Base-by-base conservation (phyloP, 1,139 yeast genomes). In the Nematodospora anomalae region DNA sequence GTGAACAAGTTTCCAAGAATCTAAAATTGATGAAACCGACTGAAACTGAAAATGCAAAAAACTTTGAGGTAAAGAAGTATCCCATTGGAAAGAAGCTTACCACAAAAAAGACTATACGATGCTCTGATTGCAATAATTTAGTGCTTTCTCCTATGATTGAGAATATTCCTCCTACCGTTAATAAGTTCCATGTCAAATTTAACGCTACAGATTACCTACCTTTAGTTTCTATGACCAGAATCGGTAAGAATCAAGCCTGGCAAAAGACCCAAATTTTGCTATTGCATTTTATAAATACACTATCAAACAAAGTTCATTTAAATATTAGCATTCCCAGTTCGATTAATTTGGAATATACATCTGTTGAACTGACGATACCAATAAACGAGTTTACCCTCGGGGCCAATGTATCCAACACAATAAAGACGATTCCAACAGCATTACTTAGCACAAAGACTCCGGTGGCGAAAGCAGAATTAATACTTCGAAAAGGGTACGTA, bases 171-270 rank as follows among this genome's bases (percentile, higher is more conserved):
- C 64, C 68, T 3, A 55, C 62, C 4, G 41, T 56, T 45, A 55
- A 59, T 41, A 67, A 67, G 38, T 58, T 56, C 38, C 36, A 47
- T 10, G 49, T 51, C 15, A 60, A 57, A 40, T 64, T 60, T 50
- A 57, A 60, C 40, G 72, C 73, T 3, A 45, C 57, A 9, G 74
- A 68, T 26, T 57, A 51, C 21, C 32, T 67, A 36, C 74, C 74
- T 3, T 34, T 29, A 13, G 16, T 33, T 7, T 16, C 29, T 3
- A 35, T 37, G 13, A 35, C 46, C 4, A 37, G 24, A 28, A 21
- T 43, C 21, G 20, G 35, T 10, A 40, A 37, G 16, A 29, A 32
- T 13, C 23, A 25, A 1, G 14, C 24, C 14, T 23, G 32, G 23
- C 20, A 24, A n/a, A 39, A 51, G 1, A 36, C 50, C 9, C 46